Evolutionary conservation across 1,284 basidiomycete genomes (phyloP), one percentile per base, ranked within the genome.

Genomic region (Ganoderma multipileum): DNA sequence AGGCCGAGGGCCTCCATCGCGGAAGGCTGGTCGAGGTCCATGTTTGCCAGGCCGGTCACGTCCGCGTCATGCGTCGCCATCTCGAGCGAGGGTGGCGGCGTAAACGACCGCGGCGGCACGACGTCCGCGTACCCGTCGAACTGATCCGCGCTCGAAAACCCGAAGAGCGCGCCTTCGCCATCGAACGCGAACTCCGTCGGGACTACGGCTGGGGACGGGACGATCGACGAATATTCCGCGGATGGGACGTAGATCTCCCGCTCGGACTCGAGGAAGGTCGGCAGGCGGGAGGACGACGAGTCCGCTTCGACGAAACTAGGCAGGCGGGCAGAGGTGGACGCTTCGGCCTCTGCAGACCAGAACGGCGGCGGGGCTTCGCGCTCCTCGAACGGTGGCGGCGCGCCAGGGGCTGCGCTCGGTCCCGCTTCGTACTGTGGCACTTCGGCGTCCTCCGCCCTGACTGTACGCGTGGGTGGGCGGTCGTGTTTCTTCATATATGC

Each of bases 401-500:
- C 91, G 65, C 85, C 87, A 50, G 79, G 81, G 33, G 85, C 78
- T 73, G 85, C 87, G 74, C 92, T 94, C 28, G 92, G 93, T 7
- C 92, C 92, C 8, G 92, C 90, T 41, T 88, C 86, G 76, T 92
- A 92, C 74, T 85, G 83, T 59, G 90, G 92, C 12, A 84, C 87
- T 41, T 94, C 93, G 6, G 71, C 70, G 63, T 94, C 92, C 65
- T 92, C 91, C 41, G 85, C 79, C 61, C 93, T 83, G 42, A 90
- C 85, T 0, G 93, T 95, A 73, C 83, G 86, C 4, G 84, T 77
- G 2, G 93, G 93, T 16, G 93, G 93, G 8, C 86, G 85, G 75
- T 95, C 93, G 74, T 95, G 93, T 76, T 95, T 95, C 84, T 95
- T 95, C 75, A 87, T 87, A 78, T 95, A 95, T 8, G 91, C 92